Evolutionary conservation across 192 early-diverging fungal genomes (phyloP).

Genomic region (Coemansia asiatica): DNA sequence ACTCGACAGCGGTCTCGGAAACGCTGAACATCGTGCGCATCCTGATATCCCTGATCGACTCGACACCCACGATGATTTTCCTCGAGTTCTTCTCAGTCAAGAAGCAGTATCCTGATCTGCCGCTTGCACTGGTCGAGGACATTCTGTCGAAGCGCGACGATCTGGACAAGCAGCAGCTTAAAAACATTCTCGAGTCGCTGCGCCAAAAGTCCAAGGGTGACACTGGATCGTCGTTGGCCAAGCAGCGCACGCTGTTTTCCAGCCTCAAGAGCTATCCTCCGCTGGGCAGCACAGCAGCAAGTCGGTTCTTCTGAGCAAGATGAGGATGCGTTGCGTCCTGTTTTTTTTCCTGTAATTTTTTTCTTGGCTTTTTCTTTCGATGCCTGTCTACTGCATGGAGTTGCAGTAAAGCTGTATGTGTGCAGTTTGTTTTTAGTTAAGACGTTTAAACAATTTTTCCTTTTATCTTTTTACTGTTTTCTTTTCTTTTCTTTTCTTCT

Average conservation of each 20-base stretch:
- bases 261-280: slow-evolving; percentile 49
- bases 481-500: background rate
- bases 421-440: background rate
- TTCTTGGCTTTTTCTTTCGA: background rate
- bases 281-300: slow-evolving; percentile 19
- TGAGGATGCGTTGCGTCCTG: background rate
- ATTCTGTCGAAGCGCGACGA: slow-evolving; percentile 87
- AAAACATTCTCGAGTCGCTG: slow-evolving; percentile 84
- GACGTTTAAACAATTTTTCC: background rate
- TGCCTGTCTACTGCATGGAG: too few species aligned
- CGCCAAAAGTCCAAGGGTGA: slow-evolving; percentile 52
- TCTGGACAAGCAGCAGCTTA: slow-evolving; percentile 78
- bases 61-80: slow-evolving; percentile 79
- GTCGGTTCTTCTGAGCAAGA: slow-evolving; percentile 1
- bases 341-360: background rate
- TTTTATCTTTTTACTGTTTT: background rate
- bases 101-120: slow-evolving; percentile 89
- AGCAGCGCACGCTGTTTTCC: slow-evolving; percentile 49
- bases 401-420: too few species aligned
- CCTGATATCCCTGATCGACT: slow-evolving; percentile 77
- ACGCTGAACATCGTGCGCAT: slow-evolving; percentile 83
- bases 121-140: slow-evolving; percentile 89
- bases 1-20: slow-evolving; percentile 67
- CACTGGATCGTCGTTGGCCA: slow-evolving; percentile 48
- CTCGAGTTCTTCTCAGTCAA: slow-evolving; percentile 90